phyloP scores from a whole-genome alignment of 2,329 filamentous ascomycete genomes.

The Curvularia sp. region DNA sequence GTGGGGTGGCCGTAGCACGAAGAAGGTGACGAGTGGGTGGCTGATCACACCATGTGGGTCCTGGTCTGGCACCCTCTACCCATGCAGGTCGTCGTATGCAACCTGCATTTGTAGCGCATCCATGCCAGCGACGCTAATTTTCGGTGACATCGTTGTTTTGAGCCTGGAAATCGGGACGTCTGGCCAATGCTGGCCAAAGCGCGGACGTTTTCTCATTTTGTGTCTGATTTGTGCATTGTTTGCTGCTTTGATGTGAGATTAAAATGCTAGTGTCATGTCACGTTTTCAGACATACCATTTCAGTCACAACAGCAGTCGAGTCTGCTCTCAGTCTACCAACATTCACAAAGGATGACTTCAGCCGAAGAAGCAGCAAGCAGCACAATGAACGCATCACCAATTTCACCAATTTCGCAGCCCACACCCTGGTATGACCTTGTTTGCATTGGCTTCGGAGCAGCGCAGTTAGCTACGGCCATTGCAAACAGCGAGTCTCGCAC shows the following conservation, averaged over 20 bases:
- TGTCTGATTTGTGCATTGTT: constrained; percentile 14
- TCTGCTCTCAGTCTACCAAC: not conserved
- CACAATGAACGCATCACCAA: constrained; percentile 20
- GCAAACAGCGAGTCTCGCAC: constrained; percentile 43
- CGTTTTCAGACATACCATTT: constrained; percentile 7
- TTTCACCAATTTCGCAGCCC: constrained; percentile 22
- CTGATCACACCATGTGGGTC: constrained; percentile 36
- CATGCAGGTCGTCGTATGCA: constrained; percentile 29
- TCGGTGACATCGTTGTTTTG: constrained; percentile 32
- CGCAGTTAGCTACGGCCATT: constrained; percentile 47
- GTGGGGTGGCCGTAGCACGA: constrained; percentile 12
- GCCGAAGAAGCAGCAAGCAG: constrained; percentile 24
- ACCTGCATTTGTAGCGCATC: constrained; percentile 8
- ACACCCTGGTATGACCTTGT: constrained; percentile 41
- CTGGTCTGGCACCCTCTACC: constrained; percentile 21
- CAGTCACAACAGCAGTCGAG: constrained; percentile 1
- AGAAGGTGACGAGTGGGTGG: constrained; percentile 31
- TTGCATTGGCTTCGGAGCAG: constrained; percentile 48
- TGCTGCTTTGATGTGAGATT: constrained; percentile 11
- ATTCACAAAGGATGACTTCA: constrained; percentile 31
- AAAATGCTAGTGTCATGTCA: constrained; percentile 13
- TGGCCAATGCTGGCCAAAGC: constrained; percentile 21
- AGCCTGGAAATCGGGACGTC: constrained; percentile 16
- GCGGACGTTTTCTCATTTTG: constrained; percentile 20
- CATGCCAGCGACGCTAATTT: constrained; percentile 22